These are phyloP conservation scores for Rhodotorula sp. DNA, from an alignment of 1,284 basidiomycete genomes.

Conservation along the genomic window DNA sequence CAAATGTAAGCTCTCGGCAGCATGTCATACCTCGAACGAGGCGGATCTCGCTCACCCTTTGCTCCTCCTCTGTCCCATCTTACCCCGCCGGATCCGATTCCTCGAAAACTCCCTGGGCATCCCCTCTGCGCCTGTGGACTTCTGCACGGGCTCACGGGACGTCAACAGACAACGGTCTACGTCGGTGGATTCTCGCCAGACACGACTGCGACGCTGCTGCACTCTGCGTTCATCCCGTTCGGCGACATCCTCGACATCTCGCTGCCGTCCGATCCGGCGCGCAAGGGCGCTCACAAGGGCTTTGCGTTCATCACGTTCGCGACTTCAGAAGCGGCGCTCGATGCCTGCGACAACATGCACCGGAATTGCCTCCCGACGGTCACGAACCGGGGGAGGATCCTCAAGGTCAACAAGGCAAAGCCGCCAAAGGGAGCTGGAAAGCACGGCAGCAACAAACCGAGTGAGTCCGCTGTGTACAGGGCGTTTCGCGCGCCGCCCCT, in stretches of 20 bases:
- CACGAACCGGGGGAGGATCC: conserved; percentile 26
- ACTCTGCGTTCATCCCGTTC: conserved; percentile 45
- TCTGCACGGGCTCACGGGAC: too few relatives aligned
- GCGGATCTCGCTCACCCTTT: background rate
- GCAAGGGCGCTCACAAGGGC: conserved; percentile 38
- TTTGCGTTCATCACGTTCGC: conserved; percentile 46
- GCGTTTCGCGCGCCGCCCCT: background rate
- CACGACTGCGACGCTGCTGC: conserved; percentile 39
- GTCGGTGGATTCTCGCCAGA: conserved; percentile 43
- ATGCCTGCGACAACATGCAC: conserved; percentile 49
- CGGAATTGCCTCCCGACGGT: conserved; percentile 41
- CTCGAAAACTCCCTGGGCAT: background rate
- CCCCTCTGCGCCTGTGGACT: too few relatives aligned
- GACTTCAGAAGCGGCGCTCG: conserved; percentile 37
- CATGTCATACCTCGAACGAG: background rate
- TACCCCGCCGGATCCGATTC: background rate
- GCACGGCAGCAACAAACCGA: conserved; percentile 38
- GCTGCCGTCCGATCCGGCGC: conserved; percentile 43
- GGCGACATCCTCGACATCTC: conserved; percentile 47
- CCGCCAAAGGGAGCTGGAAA: conserved; percentile 36
- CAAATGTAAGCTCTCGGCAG: background rate
- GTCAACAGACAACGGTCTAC: conserved; percentile 34
- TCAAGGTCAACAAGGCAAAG: conserved; percentile 45
- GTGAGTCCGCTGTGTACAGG: conserved; percentile 16
- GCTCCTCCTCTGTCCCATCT: background rate